These are phyloP conservation scores for Saturnispora hagleri DNA, from an alignment of 805 yeast species.

Conservation along the genomic window DNA sequence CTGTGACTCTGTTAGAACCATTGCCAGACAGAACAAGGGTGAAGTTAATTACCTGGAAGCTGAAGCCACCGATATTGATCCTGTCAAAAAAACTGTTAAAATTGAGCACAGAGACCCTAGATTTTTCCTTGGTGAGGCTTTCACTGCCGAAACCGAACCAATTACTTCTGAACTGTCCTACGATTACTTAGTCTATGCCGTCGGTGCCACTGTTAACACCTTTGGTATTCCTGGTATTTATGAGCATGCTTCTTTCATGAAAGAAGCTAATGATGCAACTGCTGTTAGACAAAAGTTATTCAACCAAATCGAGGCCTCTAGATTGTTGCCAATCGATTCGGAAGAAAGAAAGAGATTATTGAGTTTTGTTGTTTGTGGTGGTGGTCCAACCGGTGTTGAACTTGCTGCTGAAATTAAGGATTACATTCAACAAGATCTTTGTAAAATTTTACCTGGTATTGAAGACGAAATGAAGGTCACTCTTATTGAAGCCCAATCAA, in stretches of 20 bases:
- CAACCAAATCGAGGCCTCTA: slow-evolving; percentile 85
- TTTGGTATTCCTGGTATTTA: slow-evolving; percentile 92
- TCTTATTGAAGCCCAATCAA: slow-evolving; percentile 84
- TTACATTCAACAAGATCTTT: slow-evolving; percentile 83
- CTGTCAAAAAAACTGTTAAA: slow-evolving; percentile 52
- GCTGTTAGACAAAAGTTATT: slow-evolving; percentile 74
- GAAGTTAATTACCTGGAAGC: slow-evolving; percentile 84
- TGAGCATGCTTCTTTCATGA: slow-evolving; percentile 79
- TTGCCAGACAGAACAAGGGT: slow-evolving; percentile 67
- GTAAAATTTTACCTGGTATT: slow-evolving; percentile 81
- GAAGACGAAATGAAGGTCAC: slow-evolving; percentile 76
- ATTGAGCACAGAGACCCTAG: slow-evolving; percentile 49
- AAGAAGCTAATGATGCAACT: slow-evolving; percentile 84
- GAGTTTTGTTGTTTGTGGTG: slow-evolving; percentile 90
- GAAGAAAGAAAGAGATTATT: slow-evolving; percentile 80
- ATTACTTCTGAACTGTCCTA: slow-evolving; percentile 44
- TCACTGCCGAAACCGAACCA: slow-evolving; percentile 36
- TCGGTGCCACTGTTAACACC: slow-evolving; percentile 92
- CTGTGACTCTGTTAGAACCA: slow-evolving; percentile 84
- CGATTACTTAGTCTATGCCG: slow-evolving; percentile 85
- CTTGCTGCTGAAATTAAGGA: slow-evolving; percentile 95
- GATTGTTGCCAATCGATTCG: slow-evolving; percentile 56
- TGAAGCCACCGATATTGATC: slow-evolving; percentile 78
- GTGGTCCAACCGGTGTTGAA: slow-evolving; percentile 98
- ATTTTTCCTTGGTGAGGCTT: slow-evolving; percentile 47